Base-by-base conservation (phyloP, 768 basidiomycete genomes). In the Cubamyces lactineus region DNA sequence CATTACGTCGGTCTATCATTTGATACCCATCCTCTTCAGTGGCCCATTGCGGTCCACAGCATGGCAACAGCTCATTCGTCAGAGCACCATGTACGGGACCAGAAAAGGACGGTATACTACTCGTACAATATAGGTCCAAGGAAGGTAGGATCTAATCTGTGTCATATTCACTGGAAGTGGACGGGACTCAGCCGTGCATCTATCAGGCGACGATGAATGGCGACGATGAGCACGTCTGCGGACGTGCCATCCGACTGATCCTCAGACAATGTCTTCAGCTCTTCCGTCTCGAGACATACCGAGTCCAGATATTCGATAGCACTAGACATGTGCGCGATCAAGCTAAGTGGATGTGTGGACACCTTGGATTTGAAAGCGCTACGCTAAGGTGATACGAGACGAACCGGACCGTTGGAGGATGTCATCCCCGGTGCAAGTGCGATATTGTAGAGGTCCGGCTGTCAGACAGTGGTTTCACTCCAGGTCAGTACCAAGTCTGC, bases 271-370 rank as follows among this genome's bases (percentile, higher is more conserved):
- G 47, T 6, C 13, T 28, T 15, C 21, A 17, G 6, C 11, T 43
- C 30, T 9, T 45, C 57, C 39, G 49, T 48, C 7, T 58, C 57
- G 5, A 26, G 46, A 1, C 34, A 28, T 9, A 58, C 12, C 12
- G 26, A 15, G 21, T 58, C 57, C 1, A 49, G 5, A 28, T 45
- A 19, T 16, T 58, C 46, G 16, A 30, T 28, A 34, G 57, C 45
- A 23, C 57, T 46, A 1, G 57, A 58, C 17, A 58, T 19, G 38
- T 47, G 57, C 17, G 30, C 57, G 39, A 58, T 48, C 13, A 58
- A 9, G 57, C 45, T 19, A 23, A 46, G 24, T 34, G 57, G 9
- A 50, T 7, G 11, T n/a, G 45, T 3, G 49, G 57, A 17, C 34
- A 48, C 54, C 13, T 12, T 1, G 23, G 54, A 23, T 41, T 46